phyloP scores from a whole-genome alignment of 1,139 yeast genomes.

The Geotrichum fermentans region DNA sequence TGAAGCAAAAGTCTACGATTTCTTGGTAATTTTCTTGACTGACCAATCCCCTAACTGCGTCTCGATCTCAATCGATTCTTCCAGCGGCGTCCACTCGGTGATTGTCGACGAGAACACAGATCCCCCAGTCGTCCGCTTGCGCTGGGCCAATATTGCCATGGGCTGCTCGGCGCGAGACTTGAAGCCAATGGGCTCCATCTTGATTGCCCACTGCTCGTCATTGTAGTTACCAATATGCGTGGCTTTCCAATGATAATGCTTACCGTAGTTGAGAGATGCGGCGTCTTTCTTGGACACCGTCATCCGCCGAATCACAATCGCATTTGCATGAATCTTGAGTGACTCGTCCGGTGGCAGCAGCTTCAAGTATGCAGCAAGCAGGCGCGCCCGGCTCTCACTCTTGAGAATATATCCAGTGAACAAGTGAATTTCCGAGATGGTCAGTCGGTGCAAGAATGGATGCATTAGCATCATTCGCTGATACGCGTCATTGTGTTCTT shows the following conservation, averaged over 20 bases:
- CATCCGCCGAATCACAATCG: constrained; percentile 13
- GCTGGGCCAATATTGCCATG: constrained; percentile 21
- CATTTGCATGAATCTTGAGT: constrained; percentile 16
- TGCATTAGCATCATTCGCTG: not conserved
- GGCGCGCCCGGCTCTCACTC: constrained; percentile 9
- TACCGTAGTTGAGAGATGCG: constrained; percentile 5
- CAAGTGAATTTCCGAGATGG: constrained; percentile 6
- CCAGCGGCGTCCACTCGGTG: constrained; percentile 21
- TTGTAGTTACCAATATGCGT: constrained; percentile 30
- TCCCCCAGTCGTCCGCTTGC: constrained; percentile 18
- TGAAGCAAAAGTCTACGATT: not conserved
- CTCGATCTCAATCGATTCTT: constrained; percentile 5
- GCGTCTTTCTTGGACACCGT: constrained; percentile 11
- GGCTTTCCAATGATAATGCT: constrained; percentile 27
- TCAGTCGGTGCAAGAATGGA: constrained; percentile 6
- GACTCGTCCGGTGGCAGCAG: constrained; percentile 4
- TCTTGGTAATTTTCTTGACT: constrained; percentile 11
- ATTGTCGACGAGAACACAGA: constrained; percentile 19
- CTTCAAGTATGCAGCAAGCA: constrained; percentile 3
- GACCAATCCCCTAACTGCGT: constrained; percentile 20
- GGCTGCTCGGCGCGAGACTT: constrained; percentile 16
- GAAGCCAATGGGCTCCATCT: constrained; percentile 26
- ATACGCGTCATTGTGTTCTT: constrained; percentile 33
- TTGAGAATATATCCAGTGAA: constrained; percentile 17
- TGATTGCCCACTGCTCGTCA: constrained; percentile 29